Evolutionary conservation across 1,284 basidiomycete genomes (phyloP), one percentile per base, ranked within the genome.

Genomic region (Ceratobasidium sp.): DNA sequence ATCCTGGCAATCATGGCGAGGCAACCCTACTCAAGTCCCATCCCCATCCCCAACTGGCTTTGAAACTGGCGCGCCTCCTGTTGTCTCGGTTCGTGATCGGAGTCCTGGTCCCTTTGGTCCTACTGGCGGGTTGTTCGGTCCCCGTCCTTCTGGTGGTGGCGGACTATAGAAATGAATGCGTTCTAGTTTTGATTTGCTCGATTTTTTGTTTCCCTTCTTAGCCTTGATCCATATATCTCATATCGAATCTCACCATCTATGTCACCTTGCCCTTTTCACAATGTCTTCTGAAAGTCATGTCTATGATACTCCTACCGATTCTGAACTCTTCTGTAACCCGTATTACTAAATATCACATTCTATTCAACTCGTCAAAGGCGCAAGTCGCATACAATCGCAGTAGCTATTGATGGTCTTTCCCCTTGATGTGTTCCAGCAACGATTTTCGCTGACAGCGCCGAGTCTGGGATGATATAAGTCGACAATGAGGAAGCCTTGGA

Each of bases 31-130:
- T 60, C 69, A 71, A 52, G 69, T 48, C 1, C 67, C 55, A 9
- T 70, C 67, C 2, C 69, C 69, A 0, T 69, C 64, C 16, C 55
- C 69, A 21, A 48, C 55, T 41, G 55, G 43, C 45, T 59, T 59
- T 21, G 69, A 50, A n/a, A 65, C 12, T 45, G 74, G 55, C 14
- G 71, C 23, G 21, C 72, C 64, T 32, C 69, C 73, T 36, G 75
- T 71, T 50, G 53, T 74, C 18, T 41, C 74, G 16, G 72, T 75
- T 50, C 73, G 71, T n/a, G 75, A 76, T 45, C 73, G 73, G 12
- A 71, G 71, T 26, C 72, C 74, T 23, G 60, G 64, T 50, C 57
- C 72, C 23, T 76, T 76, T 39, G 75, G 75, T 39, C 75, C 75
- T n/a, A 46, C 74, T 32, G 45, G 57, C 41, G 48, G 57, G 21